Evolutionary conservation across 345 rosid species (phyloP).

Genomic region (Melastoma malabathricum): DNA sequence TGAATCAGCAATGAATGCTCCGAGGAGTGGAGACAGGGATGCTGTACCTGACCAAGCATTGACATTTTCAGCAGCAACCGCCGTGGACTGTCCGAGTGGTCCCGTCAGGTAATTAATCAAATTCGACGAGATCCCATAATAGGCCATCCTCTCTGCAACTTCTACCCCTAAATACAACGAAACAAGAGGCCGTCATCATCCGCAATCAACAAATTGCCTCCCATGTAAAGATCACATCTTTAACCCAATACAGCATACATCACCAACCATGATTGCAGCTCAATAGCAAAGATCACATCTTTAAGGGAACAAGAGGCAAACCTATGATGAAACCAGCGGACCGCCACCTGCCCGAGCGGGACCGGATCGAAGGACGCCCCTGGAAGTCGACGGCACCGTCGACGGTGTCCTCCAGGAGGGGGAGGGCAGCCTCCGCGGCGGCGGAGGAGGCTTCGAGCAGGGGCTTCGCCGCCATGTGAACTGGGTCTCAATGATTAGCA

Average conservation of each 20-base stretch:
- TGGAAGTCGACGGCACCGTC: constrained; percentile 18
- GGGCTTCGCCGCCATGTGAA: constrained; percentile 4
- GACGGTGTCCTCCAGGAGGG: constrained; percentile 8
- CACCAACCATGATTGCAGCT: neutral
- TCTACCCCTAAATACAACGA: constrained; percentile 18
- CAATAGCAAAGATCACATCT: neutral
- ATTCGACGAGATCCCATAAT: constrained; percentile 31
- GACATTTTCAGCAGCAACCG: constrained; percentile 45
- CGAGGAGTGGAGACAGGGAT: constrained; percentile 39
- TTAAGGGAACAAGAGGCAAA: neutral
- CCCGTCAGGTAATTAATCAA: constrained; percentile 51
- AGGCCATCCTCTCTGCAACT: constrained; percentile 42
- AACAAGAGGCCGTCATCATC: neutral
- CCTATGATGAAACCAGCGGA: constrained; percentile 32
- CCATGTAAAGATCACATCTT: neutral
- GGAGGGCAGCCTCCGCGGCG: constrained; percentile 4
- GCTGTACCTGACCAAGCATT: constrained; percentile 48
- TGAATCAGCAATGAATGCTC: constrained; percentile 57
- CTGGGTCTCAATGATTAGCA: too few species aligned
- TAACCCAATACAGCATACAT: neutral
- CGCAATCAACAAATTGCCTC: neutral
- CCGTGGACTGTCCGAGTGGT: constrained; percentile 48
- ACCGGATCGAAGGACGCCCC: constrained; percentile 14
- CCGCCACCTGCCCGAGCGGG: constrained; percentile 32
- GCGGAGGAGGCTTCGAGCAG: constrained; percentile 20